Percentiles rank a stretch among this genome's conserved stretches.
These are phyloP conservation scores for Tolypocladium cylindrosporum DNA, from an alignment of 2,329 filamentous ascomycete genomes.

Conservation along the genomic window DNA sequence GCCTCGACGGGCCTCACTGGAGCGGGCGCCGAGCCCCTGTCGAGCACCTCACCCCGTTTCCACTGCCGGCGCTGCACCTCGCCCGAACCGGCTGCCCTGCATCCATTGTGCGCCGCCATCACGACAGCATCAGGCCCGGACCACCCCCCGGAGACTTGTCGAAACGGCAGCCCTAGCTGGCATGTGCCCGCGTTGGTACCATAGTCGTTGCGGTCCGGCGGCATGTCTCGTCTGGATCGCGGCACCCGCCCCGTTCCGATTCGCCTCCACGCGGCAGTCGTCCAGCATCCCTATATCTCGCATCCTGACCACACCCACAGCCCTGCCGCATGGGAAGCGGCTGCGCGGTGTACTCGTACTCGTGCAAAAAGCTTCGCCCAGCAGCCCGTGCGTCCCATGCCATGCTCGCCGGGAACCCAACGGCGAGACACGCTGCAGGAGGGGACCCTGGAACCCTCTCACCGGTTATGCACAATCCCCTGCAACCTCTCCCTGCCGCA, in stretches of 20 bases:
- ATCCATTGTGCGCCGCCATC: background rate
- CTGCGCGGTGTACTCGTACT: too few relatives aligned
- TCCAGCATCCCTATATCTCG: background rate
- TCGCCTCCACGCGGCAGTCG: background rate
- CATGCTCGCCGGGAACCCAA: background rate
- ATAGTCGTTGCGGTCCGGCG: too few relatives aligned
- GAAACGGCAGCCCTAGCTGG: background rate
- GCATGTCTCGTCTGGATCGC: background rate
- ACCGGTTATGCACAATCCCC: constrained; percentile 1
- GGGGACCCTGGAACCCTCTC: background rate
- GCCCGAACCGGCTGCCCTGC: background rate
- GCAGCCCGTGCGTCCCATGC: background rate
- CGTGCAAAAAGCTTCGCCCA: background rate
- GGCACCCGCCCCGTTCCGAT: background rate
- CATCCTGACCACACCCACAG: background rate
- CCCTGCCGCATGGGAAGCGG: background rate
- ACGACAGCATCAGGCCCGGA: background rate
- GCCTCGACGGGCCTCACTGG: background rate
- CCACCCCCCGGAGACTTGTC: background rate
- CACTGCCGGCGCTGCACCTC: background rate
- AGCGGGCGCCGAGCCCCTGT: background rate
- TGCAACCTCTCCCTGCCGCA: background rate
- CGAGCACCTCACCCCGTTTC: background rate
- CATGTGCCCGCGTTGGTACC: too few relatives aligned
- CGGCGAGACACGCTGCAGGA: background rate